Evolutionary conservation across 2,329 filamentous ascomycete genomes (phyloP).

Genomic region (Calonectria hongkongensis): DNA sequence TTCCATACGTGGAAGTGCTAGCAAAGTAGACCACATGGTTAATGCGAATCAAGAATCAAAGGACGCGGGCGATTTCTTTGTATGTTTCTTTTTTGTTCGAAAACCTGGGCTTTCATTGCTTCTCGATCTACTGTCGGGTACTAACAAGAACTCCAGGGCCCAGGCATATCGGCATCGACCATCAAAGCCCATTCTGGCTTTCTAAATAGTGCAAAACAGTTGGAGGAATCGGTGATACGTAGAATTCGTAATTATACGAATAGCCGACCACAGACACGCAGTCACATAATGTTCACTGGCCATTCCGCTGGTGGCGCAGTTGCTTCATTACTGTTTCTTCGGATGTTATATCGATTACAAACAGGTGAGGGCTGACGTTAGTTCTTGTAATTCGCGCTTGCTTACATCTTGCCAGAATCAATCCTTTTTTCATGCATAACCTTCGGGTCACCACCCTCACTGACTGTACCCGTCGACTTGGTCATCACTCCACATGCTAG

Average conservation of each 20-base stretch:
- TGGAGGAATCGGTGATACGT: not conserved
- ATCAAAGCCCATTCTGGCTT: constrained; percentile 8
- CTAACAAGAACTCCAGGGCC: not conserved
- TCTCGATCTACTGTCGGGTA: not conserved
- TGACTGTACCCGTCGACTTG: not conserved
- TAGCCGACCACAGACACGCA: not conserved
- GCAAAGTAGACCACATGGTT: constrained; percentile 7
- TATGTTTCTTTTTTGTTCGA: not conserved
- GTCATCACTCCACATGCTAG: not conserved
- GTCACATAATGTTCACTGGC: constrained; percentile 8
- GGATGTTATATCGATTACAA: not conserved
- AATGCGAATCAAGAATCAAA: constrained; percentile 7
- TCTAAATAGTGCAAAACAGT: not conserved
- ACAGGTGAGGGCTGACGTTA: not conserved
- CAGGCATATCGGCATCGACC: not conserved
- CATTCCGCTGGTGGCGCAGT: constrained; percentile 1
- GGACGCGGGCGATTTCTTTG: not conserved
- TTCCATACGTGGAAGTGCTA: not conserved
- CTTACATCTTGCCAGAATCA: not conserved
- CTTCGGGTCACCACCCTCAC: not conserved
- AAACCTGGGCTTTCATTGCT: accelerated
- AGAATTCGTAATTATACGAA: not conserved
- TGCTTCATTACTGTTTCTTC: constrained; percentile 11
- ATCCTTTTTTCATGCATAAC: not conserved
- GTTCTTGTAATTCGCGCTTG: not conserved